Percentiles rank a stretch among this genome's conserved stretches.
phyloP scores from a whole-genome alignment of 2,329 filamentous ascomycete species.

The Colletotrichum sojae region DNA sequence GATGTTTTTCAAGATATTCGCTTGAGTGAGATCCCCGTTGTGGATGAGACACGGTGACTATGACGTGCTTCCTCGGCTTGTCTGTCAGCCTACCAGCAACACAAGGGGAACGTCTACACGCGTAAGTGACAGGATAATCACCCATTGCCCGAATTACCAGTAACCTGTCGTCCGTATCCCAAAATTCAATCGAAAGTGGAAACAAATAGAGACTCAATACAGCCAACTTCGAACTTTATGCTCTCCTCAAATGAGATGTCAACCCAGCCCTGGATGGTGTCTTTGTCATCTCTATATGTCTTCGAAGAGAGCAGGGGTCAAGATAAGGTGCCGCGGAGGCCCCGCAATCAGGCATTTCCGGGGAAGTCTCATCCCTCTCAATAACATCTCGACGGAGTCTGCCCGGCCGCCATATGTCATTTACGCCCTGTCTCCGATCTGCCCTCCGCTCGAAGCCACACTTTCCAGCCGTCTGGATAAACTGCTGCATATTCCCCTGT shows the following conservation, averaged over 20 bases:
- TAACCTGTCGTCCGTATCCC: no score
- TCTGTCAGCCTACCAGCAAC: no score
- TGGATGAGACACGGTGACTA: no score
- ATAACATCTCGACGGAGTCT: not conserved
- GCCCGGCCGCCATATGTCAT: not conserved
- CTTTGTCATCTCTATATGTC: not conserved
- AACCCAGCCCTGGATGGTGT: not conserved
- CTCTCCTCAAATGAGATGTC: not conserved
- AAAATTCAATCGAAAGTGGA: no score
- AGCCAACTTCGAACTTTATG: not conserved
- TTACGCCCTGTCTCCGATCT: slow-evolving; percentile 7
- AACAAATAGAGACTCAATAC: no score
- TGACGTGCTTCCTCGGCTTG: no score
- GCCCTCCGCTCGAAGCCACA: not conserved
- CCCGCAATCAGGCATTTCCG: slow-evolving; percentile 5
- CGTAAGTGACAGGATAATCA: no score
- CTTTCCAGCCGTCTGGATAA: slow-evolving; percentile 8
- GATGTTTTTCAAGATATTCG: no score
- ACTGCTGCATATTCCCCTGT: slow-evolving; percentile 34
- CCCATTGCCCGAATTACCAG: no score
- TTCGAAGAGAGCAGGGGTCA: not conserved
- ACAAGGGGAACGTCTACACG: no score
- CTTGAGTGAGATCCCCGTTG: no score
- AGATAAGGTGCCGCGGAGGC: slow-evolving; percentile 26
- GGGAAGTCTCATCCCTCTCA: not conserved